Conservation (phyloP, 352 stramenopile genomes). For the Globisporangium iwayamae region DNA sequence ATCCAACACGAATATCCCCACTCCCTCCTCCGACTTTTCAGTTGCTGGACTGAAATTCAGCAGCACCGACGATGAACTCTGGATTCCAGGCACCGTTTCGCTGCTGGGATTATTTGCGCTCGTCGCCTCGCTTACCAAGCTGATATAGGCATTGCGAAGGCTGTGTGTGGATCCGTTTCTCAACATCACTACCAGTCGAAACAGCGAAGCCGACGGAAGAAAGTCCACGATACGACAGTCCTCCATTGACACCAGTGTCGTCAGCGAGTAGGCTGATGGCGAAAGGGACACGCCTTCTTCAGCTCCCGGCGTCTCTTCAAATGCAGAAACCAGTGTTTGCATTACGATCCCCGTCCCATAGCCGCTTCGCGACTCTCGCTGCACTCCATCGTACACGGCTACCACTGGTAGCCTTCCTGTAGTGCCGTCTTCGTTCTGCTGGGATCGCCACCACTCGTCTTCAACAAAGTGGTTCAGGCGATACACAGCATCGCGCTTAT, state of each 20-base stretch:
- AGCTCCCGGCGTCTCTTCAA: background rate
- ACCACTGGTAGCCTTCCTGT: background rate
- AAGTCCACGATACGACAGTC: constrained; percentile 35
- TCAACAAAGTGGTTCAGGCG: constrained; percentile 36
- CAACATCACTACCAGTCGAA: constrained; percentile 30
- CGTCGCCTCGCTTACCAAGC: constrained; percentile 8
- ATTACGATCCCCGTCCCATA: background rate
- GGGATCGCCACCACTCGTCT: constrained; percentile 22
- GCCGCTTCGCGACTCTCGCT: background rate
- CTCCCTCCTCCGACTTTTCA: background rate
- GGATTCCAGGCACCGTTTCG: background rate
- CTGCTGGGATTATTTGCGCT: background rate
- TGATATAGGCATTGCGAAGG: constrained; percentile 28
- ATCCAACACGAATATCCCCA: constrained; percentile 10
- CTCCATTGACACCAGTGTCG: constrained; percentile 14
- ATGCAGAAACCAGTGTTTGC: constrained; percentile 6
- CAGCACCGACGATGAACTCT: constrained; percentile 11
- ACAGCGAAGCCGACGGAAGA: constrained; percentile 29
- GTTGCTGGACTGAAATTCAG: background rate
- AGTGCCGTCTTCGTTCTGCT: background rate
- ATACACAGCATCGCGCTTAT: constrained; percentile 34
- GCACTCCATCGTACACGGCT: background rate
- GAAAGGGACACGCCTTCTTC: background rate
- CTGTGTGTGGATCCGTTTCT: constrained; percentile 20
- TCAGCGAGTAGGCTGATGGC: background rate